phyloP scores from a whole-genome alignment of 23 red algal species.

The Gracilaria gracilis region DNA sequence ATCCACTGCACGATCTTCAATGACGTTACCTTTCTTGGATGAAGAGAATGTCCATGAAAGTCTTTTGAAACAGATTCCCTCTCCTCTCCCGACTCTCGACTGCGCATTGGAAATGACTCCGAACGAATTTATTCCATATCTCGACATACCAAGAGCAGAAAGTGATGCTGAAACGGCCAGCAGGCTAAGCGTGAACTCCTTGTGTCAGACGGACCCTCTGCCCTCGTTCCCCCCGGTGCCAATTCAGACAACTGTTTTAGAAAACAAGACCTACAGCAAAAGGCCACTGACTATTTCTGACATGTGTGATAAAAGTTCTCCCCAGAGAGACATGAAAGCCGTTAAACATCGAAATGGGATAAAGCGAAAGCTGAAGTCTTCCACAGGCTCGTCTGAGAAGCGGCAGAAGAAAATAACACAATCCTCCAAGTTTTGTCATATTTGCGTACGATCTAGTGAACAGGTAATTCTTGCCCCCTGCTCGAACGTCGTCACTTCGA shows the following conservation, averaged over 20 bases:
- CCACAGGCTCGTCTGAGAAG: neutral
- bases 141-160: constrained; percentile 22
- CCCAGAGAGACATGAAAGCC: neutral
- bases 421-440: constrained; percentile 67
- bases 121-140: constrained; percentile 32
- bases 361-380: constrained; percentile 28
- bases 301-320: constrained; percentile 1
- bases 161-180: constrained; percentile 26
- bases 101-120: constrained; percentile 39
- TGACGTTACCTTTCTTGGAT: constrained; percentile 17
- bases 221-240: neutral
- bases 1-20: constrained; percentile 19
- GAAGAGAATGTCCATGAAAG: constrained; percentile 5
- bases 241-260: neutral
- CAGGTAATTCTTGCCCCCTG: constrained; percentile 57
- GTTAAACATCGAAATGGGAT: constrained; percentile 8
- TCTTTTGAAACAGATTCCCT: constrained; percentile 23
- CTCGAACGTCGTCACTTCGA: constrained; percentile 43
- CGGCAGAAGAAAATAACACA: constrained; percentile 57
- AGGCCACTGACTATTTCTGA: constrained; percentile 31
- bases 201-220: neutral
- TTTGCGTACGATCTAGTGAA: constrained; percentile 56
- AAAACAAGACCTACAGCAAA: constrained; percentile 12
- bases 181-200: constrained; percentile 21
- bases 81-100: constrained; percentile 35